Conservation (phyloP, 495 filamentous ascomycete genomes). For the Trichoderma gamsii region DNA sequence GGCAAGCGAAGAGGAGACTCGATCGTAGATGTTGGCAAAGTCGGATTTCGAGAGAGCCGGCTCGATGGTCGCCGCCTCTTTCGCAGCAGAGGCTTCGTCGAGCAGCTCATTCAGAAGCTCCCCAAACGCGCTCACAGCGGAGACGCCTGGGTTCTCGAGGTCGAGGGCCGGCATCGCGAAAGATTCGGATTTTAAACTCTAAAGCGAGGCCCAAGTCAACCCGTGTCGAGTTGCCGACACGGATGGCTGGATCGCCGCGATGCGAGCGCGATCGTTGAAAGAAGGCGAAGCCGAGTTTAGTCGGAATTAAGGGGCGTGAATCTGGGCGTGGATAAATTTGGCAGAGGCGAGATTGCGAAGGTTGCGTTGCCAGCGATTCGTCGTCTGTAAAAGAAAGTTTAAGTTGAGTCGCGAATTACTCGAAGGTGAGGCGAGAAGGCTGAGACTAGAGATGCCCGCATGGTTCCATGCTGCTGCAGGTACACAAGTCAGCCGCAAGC, state of each 20-base stretch:
- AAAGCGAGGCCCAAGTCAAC: background rate
- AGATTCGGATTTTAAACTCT: background rate
- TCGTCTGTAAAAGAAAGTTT: constrained; percentile 2
- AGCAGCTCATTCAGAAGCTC: constrained; percentile 56
- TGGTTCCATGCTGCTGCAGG: background rate
- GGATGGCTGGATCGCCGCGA: background rate
- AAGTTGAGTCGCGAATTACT: background rate
- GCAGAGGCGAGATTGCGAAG: background rate
- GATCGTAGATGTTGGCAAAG: constrained; percentile 44
- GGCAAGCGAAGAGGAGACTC: constrained; percentile 21
- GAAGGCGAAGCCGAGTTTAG: background rate
- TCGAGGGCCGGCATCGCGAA: constrained; percentile 36
- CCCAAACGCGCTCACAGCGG: constrained; percentile 51
- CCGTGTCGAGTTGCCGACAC: background rate
- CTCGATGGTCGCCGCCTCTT: constrained; percentile 63
- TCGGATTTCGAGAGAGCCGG: constrained; percentile 64
- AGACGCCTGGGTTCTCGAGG: constrained; percentile 41
- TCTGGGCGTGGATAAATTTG: background rate
- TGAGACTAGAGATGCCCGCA: constrained; percentile 17
- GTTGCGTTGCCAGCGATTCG: background rate
- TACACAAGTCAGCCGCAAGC: background rate
- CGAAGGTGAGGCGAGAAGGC: constrained; percentile 23
- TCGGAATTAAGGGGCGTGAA: background rate
- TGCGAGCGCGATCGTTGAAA: background rate
- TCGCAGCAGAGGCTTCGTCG: constrained; percentile 55